Evolutionary conservation across 78 protist genomes (phyloP).

Genomic region (Creolimax fragrantissima): DNA sequence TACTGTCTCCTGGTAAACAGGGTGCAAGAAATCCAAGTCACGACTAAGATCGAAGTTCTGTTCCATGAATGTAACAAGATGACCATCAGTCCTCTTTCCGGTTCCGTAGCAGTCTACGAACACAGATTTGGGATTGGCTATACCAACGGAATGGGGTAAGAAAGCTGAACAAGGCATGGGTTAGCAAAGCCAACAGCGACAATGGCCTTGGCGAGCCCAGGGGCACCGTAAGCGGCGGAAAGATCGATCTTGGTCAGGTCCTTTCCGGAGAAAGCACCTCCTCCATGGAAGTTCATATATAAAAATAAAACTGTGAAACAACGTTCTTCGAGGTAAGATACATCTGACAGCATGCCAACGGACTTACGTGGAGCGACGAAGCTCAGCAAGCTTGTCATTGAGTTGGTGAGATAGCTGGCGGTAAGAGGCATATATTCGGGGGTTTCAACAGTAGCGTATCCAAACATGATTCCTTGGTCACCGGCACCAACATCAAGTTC

Average conservation of each 20-base stretch:
- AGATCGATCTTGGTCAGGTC: slow-evolving; percentile 99
- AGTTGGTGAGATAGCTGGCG: slow-evolving; percentile 78
- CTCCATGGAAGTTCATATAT: too few relatives aligned
- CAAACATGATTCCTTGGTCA: slow-evolving; percentile 99
- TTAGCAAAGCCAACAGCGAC: slow-evolving; percentile 87
- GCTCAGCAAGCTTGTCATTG: slow-evolving; percentile 75
- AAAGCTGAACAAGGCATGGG: slow-evolving; percentile 91
- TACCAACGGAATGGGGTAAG: slow-evolving; percentile 99
- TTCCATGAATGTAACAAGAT: slow-evolving; percentile 78
- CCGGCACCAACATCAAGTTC: slow-evolving; percentile 97
- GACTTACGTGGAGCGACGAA: slow-evolving; percentile 72
- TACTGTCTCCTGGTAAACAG: slow-evolving; percentile 79
- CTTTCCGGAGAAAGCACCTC: slow-evolving; percentile 99
- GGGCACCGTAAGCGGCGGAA: slow-evolving; percentile 98
- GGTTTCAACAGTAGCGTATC: slow-evolving; percentile 99
- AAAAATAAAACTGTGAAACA: too few relatives aligned
- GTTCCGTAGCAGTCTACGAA: slow-evolving; percentile 97
- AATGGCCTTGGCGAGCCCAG: slow-evolving; percentile 99
- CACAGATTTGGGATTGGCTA: slow-evolving; percentile 94
- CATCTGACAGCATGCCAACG: too few relatives aligned
- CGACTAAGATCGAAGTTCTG: slow-evolving; percentile 88
- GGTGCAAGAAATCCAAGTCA: slow-evolving; percentile 68
- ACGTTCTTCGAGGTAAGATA: too few relatives aligned
- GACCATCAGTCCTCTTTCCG: slow-evolving; percentile 62
- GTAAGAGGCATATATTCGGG: slow-evolving; percentile 91